Conservation (phyloP, 164 flowering plant species). For the Echeveria elegans region DNA sequence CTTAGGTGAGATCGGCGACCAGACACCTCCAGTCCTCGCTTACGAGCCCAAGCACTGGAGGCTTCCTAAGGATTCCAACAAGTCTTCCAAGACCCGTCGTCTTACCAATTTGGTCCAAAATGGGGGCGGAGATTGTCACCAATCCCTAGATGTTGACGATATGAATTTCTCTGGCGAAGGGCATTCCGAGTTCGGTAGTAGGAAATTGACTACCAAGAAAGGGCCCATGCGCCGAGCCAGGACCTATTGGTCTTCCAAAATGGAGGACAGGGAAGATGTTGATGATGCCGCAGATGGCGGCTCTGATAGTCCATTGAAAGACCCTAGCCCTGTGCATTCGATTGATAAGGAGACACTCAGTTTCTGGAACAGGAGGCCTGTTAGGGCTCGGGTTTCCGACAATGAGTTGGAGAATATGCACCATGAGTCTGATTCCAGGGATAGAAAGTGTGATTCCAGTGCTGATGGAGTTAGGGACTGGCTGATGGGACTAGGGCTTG, state of each 20-base stretch:
- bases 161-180: constrained; percentile 7
- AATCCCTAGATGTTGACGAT: constrained; percentile 9
- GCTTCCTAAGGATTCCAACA: constrained; percentile 4
- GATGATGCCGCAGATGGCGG: constrained; percentile 8
- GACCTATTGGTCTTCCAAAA: constrained; percentile 10
- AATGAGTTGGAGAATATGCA: constrained; percentile 14
- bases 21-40: constrained; percentile 17
- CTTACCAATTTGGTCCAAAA: constrained; percentile 15
- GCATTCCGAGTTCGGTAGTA: constrained; percentile 1
- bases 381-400: constrained; percentile 19
- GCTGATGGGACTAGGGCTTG: constrained; percentile 23
- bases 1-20: constrained; percentile 47
- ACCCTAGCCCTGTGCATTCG: constrained; percentile 21
- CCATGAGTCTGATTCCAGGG: constrained; percentile 10
- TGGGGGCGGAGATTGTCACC: not conserved
- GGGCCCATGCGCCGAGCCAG: constrained; percentile 5
- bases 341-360: constrained; percentile 17
- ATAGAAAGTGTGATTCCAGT: constrained; percentile 2
- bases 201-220: not conserved
- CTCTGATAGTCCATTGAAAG: constrained; percentile 17
- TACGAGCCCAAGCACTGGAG: constrained; percentile 26
- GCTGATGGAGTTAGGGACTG: constrained; percentile 19
- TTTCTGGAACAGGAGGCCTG: constrained; percentile 17
- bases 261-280: constrained; percentile 6
- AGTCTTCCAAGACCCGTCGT: constrained; percentile 18